phyloP scores from a whole-genome alignment of 1,284 basidiomycete genomes.

The Ceratobasidium sp. region DNA sequence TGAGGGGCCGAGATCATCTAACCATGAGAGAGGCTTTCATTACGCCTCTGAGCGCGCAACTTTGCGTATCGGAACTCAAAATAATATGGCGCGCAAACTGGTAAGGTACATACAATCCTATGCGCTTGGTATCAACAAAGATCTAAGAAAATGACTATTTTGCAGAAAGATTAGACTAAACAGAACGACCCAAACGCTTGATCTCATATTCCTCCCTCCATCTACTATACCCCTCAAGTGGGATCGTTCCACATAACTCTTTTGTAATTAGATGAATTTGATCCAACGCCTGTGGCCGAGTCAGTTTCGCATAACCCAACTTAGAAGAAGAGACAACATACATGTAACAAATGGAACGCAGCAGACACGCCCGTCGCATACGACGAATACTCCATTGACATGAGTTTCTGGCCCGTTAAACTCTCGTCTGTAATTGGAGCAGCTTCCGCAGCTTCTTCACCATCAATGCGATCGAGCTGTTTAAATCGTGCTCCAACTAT shows the following conservation, averaged over 20 bases:
- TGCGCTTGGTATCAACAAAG: too few relatives aligned
- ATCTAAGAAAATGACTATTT: too few relatives aligned
- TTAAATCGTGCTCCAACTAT: constrained; percentile 20
- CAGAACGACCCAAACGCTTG: constrained; percentile 18
- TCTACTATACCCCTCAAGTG: constrained; percentile 53
- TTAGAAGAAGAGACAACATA: constrained; percentile 44
- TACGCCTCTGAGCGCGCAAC: too few relatives aligned
- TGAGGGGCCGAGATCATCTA: too few relatives aligned
- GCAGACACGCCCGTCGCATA: constrained; percentile 57
- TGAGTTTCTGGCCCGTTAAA: constrained; percentile 45
- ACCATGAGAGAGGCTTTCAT: too few relatives aligned
- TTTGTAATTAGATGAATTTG: constrained; percentile 54
- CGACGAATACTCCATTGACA: constrained; percentile 55
- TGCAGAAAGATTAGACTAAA: constrained; percentile 4
- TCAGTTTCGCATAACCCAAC: neutral
- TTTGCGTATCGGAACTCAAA: too few relatives aligned
- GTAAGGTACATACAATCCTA: too few relatives aligned
- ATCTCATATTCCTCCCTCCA: constrained; percentile 53
- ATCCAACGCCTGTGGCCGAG: constrained; percentile 52
- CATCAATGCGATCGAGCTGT: constrained; percentile 20
- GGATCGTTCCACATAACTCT: constrained; percentile 57
- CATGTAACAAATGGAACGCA: constrained; percentile 55
- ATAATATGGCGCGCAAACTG: too few relatives aligned
- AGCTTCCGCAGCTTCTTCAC: constrained; percentile 39
- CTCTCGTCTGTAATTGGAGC: constrained; percentile 41